Conservation (phyloP, 495 filamentous ascomycete genomes). For the Lineolata rhizophorae region DNA sequence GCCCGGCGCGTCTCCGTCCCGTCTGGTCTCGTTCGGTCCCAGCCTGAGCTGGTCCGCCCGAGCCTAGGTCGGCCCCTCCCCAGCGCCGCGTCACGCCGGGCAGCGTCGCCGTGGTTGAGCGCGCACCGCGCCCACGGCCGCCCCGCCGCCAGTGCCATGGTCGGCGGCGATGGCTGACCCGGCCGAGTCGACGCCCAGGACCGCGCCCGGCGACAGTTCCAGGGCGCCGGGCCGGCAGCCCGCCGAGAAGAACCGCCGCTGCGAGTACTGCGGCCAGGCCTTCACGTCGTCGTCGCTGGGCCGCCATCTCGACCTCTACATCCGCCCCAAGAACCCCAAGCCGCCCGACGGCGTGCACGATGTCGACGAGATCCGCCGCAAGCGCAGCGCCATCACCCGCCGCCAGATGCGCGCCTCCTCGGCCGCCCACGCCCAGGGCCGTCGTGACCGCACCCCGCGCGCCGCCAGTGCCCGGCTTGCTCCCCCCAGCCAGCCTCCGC, state of each 20-base stretch:
- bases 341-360: slow-evolving; percentile 67
- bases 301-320: slow-evolving; percentile 75
- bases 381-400: slow-evolving; percentile 64
- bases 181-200: slow-evolving; percentile 24
- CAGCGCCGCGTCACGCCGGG: too few species aligned
- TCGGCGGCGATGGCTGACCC: slow-evolving; percentile 2
- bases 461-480: slow-evolving; percentile 2
- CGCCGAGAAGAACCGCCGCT: slow-evolving; percentile 53
- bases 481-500: too few species aligned
- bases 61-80: too few species aligned
- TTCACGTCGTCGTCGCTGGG: slow-evolving; percentile 90
- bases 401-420: slow-evolving; percentile 25
- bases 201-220: slow-evolving; percentile 22
- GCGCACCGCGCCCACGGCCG: too few species aligned
- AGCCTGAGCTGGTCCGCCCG: too few species aligned
- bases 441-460: not conserved
- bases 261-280: slow-evolving; percentile 62
- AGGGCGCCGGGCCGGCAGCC: slow-evolving; percentile 17
- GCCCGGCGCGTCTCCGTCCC: too few species aligned
- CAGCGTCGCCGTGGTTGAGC: too few species aligned
- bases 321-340: slow-evolving; percentile 70
- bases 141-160: too few species aligned
- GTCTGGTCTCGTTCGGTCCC: too few species aligned
- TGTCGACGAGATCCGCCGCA: slow-evolving; percentile 63
- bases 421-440: too few species aligned